These are phyloP conservation scores for Aspergillus coremiiformis DNA, from an alignment of 495 filamentous ascomycete species.

Conservation along the genomic window DNA sequence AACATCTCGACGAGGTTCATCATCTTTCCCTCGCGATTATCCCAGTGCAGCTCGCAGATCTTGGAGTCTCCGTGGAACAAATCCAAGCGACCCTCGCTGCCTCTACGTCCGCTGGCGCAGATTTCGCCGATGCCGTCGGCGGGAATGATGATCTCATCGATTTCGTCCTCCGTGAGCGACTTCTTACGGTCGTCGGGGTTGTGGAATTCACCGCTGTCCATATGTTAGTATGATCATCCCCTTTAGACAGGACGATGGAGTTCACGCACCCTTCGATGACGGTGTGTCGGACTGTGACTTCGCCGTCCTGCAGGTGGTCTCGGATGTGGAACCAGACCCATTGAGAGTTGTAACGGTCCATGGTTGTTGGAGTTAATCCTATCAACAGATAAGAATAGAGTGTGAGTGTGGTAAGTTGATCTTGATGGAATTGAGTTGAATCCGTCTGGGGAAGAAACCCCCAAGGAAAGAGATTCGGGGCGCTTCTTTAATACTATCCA, in stretches of 20 bases:
- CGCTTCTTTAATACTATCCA: neutral
- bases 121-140: constrained; percentile 31
- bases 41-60: constrained; percentile 39
- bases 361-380: constrained; percentile 8
- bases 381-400: neutral
- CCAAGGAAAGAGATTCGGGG: too few species aligned
- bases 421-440: neutral
- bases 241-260: neutral
- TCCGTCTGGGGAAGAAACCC: neutral
- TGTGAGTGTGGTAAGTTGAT: neutral
- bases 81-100: constrained; percentile 34
- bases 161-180: constrained; percentile 29
- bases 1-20: constrained; percentile 28
- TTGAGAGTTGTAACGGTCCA: constrained; percentile 21
- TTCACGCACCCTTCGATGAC: constrained; percentile 27
- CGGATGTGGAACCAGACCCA: constrained; percentile 37
- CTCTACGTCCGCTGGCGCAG: constrained; percentile 27
- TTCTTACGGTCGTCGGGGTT: constrained; percentile 19
- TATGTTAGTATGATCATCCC: too few species aligned
- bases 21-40: constrained; percentile 24
- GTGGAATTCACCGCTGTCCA: constrained; percentile 35
- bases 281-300: constrained; percentile 26
- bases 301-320: constrained; percentile 27
- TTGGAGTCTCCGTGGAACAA: constrained; percentile 31
- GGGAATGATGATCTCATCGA: constrained; percentile 30